Evolutionary conservation across 768 basidiomycete genomes (phyloP), one percentile per base, ranked within the genome.

Genomic region (Bullera alba): DNA sequence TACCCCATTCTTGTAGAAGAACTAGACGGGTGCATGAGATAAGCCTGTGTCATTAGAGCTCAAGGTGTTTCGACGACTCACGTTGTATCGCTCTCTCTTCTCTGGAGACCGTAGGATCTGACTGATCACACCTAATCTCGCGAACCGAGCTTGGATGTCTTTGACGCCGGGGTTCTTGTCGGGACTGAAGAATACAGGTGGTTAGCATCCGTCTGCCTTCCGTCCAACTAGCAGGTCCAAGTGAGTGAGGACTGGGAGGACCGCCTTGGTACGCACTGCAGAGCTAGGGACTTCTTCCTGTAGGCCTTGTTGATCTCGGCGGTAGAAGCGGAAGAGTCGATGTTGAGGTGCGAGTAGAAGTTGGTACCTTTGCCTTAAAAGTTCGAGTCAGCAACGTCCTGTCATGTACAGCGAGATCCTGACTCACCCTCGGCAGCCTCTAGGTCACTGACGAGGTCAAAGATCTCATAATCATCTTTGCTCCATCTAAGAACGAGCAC

Each of bases 1-100:
- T 2, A 99, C 90, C 19, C 93, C 93, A 56, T 96, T 96, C 74
- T 93, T 91, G 78, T 86, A 87, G 79, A 97, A 99, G 73, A 75
- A 75, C 71, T 74, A 21, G 28, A 19, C 12, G 19, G 37, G 8
- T 23, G n/a, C n/a, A n/a, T n/a, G 16, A 16, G 41, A 36, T 51
- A 12, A 27, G 48, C 15, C 44, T 27, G 16, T 7, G 3, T 10
- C 3, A 12, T 15, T 35, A 19, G n/a, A n/a, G n/a, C 39, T 25
- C 46, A 4, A 32, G n/a, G 41, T 28, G 43, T 28, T 14, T 4
- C 30, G 26, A 34, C n/a, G 7, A 49, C 58, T 54, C 57, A 72
- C 69, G 46, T 77, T 83, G 48, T 70, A 88, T 81, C 89, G 78
- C 70, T 86, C 79, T 30, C 90, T 80, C 42, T 82, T 79, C 60